Evolutionary conservation across 192 early-diverging fungal species (phyloP).

Genomic region (Backusella psychrophila): DNA sequence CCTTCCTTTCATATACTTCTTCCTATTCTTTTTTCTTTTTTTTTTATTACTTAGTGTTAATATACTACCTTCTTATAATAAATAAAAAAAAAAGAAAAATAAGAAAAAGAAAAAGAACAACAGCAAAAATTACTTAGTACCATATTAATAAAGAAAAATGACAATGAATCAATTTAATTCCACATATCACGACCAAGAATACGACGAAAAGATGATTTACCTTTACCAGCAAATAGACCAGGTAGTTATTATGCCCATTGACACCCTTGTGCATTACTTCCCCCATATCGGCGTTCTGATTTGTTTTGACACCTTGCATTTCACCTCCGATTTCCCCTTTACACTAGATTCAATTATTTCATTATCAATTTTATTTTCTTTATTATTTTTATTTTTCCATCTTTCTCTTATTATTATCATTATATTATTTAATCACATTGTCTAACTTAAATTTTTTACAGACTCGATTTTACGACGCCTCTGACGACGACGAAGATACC

Average conservation of each 20-base stretch:
- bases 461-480: constrained; percentile 12
- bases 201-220: constrained; percentile 1
- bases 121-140: not conserved
- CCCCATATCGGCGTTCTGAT: not conserved
- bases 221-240: constrained; percentile 5
- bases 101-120: not conserved
- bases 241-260: constrained; percentile 7
- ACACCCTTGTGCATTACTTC: constrained; percentile 3
- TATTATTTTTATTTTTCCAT: not conserved
- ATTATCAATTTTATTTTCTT: not conserved
- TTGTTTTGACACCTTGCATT: constrained; percentile 3
- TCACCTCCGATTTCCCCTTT: not conserved
- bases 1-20: not conserved
- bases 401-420: constrained; percentile 5
- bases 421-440: constrained; percentile 2
- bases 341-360: not conserved
- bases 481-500: constrained; percentile 1
- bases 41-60: not conserved
- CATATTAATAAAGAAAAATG: not conserved
- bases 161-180: not conserved
- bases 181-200: not conserved
- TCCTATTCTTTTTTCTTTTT: not conserved
- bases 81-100: not conserved
- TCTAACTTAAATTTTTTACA: not conserved
- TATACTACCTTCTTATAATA: not conserved